Evolutionary conservation across 176 grass and related monocot genomes (phyloP), one percentile per base, ranked within the genome.

Genomic region (Zizania latifolia): DNA sequence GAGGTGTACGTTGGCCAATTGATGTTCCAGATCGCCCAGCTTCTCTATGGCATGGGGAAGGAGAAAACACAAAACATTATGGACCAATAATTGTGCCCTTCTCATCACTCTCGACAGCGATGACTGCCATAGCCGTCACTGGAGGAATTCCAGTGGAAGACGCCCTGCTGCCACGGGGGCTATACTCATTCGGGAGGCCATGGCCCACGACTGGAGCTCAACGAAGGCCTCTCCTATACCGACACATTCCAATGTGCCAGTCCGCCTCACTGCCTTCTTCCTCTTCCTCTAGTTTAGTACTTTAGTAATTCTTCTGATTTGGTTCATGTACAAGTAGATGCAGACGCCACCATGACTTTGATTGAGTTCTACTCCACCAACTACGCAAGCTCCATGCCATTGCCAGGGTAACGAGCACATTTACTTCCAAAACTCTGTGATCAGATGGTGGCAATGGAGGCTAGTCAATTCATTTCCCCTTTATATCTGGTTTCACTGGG

Each of bases 151-250:
- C 33, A 27, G n/a, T 16, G 29, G 72, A 50, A 63, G 77, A 57
- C 63, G 22, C 71, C 59, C 33, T 58, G 45, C 34, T 38, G 35
- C 15, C 57, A 1, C 43, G 40, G 46, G 65, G 68, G 30, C 56
- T 81, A 1, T 97, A 92, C 75, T 75, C 65, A 23, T 93, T 97
- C 54, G 94, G 90, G 33, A 72, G 78, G 39, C 78, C 86, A 53
- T 97, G 94, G 94, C 86, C 78, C n/a, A n/a, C n/a, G n/a, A n/a
- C n/a, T n/a, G 4, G 94, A 97, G 37, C 66, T 89, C 81, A 97
- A 97, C 86, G 81, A 85, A 32, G 94, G 94, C 2, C 81, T 97
- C 62, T 85, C 71, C 27, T 97, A 97, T 83, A 91, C 83, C 13
- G 88, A 97, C 67, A 76, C 83, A 37, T 77, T 92, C 76, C 78